A percentile compares a stretch with the other conserved stretches of the same genome.
These are phyloP conservation scores for Pseudogymnoascus sp. DNA, from an alignment of 2,329 filamentous ascomycete species.

Conservation along the genomic window DNA sequence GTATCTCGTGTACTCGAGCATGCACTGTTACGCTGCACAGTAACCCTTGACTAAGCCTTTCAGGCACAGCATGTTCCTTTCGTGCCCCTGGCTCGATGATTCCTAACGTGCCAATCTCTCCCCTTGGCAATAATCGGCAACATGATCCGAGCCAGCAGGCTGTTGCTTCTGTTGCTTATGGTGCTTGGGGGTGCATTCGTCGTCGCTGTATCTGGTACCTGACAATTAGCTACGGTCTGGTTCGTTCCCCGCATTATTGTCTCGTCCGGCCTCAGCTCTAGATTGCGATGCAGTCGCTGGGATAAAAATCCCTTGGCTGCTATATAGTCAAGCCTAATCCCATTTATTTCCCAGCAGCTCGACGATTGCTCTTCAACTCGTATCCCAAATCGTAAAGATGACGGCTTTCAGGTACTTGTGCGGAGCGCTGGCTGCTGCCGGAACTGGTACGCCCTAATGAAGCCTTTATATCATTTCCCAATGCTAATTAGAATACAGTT, in stretches of 20 bases:
- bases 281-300: slow-evolving; percentile 3
- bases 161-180: neutral
- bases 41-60: slow-evolving; percentile 2
- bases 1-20: neutral
- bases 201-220: neutral
- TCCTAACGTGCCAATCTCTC: neutral
- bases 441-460: neutral
- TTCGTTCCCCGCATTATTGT: slow-evolving; percentile 3
- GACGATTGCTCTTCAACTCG: neutral
- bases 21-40: neutral
- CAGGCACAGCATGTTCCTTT: neutral
- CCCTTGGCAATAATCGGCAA: neutral
- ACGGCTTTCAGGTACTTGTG: neutral
- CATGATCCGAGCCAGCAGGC: neutral
- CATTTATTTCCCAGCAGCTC: slow-evolving; percentile 1
- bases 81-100: neutral
- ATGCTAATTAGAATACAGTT: slow-evolving; percentile 1
- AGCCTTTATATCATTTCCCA: neutral
- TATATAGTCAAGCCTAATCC: neutral
- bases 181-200: neutral
- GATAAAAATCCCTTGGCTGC: neutral
- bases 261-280: neutral
- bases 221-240: neutral
- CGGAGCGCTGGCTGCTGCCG: neutral
- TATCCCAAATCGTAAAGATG: slow-evolving; percentile 2